Evolutionary conservation across 441 rosid species (phyloP), one percentile per base, ranked within the genome.

Genomic region (Isatis lusitanica): DNA sequence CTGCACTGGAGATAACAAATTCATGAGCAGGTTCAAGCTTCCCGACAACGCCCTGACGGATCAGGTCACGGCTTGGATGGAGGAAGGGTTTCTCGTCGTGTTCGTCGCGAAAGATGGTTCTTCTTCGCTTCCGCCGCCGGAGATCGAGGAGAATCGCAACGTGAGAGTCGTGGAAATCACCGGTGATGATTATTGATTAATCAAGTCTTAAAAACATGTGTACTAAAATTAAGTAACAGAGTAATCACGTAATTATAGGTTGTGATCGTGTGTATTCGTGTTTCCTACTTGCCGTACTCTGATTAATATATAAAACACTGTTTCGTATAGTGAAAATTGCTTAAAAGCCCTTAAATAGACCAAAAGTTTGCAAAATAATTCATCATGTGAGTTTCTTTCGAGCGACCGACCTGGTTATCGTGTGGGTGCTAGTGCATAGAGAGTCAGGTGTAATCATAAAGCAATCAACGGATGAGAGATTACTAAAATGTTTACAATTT

Each of bases 11-110:
- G 78, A 81, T 47, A 80, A 83, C 61, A 79, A 81, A n/a, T 84
- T 84, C 71, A 81, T 67, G 87, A 84, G 81, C 63, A 75, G 79
- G 60, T 81, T 81, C 67, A 79, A 81, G 74, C 74, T 84, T 46
- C 82, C 87, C 4, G 76, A 59, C 0, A 78, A 75, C 77, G 85
- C 81, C 0, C 47, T 63, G 26, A 60, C 16, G 2, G 79, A 81
- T 38, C 85, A 81, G 48, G 74, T 81, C 13, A 64, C 78, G 35
- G 87, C 83, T n/a, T 81, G 79, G 51, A 84, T 84, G 83, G 80
- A 84, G 10, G 68, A 69, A n/a, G 85, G 71, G 4, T 61, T 77
- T 36, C 87, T 84, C 7, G 51, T 82, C 13, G 85, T 84, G 55
- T 79, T 80, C 15, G 66, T 81, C 2, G 77, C 71, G 16, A 84